Evolutionary conservation across 108 stramenopile genomes (phyloP).

Genomic region (Cyclotella cryptica): DNA sequence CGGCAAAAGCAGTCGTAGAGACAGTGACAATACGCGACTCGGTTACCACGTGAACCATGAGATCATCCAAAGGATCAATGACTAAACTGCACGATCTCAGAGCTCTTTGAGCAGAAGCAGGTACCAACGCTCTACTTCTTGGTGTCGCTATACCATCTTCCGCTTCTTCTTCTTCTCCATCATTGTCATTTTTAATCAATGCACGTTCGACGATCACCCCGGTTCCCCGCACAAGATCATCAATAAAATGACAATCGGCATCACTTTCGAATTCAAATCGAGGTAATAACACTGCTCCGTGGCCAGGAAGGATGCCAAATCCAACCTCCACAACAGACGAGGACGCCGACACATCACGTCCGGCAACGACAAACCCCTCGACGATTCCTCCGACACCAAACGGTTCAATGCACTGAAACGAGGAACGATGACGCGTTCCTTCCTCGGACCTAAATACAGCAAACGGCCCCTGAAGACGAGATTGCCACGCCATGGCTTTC

Average conservation of each 20-base stretch:
- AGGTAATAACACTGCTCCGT: conserved; percentile 56
- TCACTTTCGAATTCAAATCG: conserved; percentile 69
- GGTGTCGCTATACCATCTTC: not conserved
- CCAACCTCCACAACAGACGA: conserved; percentile 44
- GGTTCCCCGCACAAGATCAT: conserved; percentile 53
- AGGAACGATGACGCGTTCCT: conserved; percentile 14
- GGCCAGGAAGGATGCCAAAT: conserved; percentile 66
- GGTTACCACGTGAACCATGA: conserved; percentile 69
- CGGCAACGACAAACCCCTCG: conserved; percentile 69
- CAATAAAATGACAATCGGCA: conserved; percentile 58
- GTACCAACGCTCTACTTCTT: not conserved
- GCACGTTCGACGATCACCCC: conserved; percentile 59
- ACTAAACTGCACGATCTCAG: conserved; percentile 43
- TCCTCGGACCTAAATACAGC: conserved; percentile 13
- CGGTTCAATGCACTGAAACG: conserved; percentile 44
- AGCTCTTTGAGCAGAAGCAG: not conserved
- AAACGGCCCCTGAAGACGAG: conserved; percentile 46
- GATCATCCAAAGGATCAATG: conserved; percentile 71
- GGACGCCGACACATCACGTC: conserved; percentile 6
- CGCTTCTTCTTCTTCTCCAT: conserved; percentile 8
- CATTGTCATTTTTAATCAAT: conserved; percentile 31
- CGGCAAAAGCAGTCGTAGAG: conserved; percentile 62
- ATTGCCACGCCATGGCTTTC: conserved; percentile 42
- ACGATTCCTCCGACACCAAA: conserved; percentile 64
- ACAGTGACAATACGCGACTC: conserved; percentile 57